Evolutionary conservation across 2,329 filamentous ascomycete species (phyloP), one percentile per base, ranked within the genome.

Genomic region (Elsinoe batatas): DNA sequence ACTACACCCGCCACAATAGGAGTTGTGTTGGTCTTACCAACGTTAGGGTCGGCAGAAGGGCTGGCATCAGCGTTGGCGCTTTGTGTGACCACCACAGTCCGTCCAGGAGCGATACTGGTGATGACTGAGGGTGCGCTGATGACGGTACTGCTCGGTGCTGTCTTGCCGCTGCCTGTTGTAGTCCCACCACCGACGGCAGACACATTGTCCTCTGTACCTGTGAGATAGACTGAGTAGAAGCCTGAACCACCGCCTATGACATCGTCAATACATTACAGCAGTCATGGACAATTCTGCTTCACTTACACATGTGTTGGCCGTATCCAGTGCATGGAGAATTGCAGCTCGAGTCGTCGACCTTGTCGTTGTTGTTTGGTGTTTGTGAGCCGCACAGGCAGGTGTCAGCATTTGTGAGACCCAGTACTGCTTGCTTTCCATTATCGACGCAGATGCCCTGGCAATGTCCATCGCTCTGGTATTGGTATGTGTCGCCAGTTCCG

Each of bases 1-100:
- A 96, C 91, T 1, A 89, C 87, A 58, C 91, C 91, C 8, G 84
- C 91, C 15, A 87, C 90, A 62, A 97, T 91, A 49, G 85, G 89
- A 37, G 83, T 87, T n/a, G 82, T 87, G 67, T 85, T 91, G n/a
- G 83, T 74, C 17, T 68, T 66, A 17, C 62, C 61, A 12, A 61
- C 59, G 6, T 50, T 47, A 4, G 59, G 76, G 70, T 20, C 70
- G 63, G 35, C 79, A 77, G 1, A 73, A 74, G 67, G 82, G 79
- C 73, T 74, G 76, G 63, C 61, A 32, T 55, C 62, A 77, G 63
- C 58, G 36, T 62, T 60, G 56, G 59, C 66, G 7, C 65, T 58
- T 3, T 64, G 61, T 4, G 68, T 71, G 35, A 69, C 61, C 35
- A 70, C 58, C 36, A 70, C 63, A 5, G 69, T 71, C 12, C 59